These are phyloP conservation scores for Craterostigma plantagineum DNA, from an alignment of 257 asterid species.

Conservation along the genomic window DNA sequence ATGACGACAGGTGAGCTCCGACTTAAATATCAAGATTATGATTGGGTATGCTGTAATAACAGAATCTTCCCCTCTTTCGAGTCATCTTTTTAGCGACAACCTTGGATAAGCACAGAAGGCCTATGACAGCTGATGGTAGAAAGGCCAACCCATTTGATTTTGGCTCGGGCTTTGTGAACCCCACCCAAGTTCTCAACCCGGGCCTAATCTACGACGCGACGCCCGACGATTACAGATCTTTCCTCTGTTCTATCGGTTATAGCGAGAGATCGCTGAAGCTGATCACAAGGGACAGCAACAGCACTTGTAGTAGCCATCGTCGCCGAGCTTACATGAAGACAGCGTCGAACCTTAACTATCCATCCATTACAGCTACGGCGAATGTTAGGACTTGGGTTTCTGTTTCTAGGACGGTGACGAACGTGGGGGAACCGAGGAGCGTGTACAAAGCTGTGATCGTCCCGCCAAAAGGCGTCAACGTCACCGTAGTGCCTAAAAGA, in stretches of 20 bases:
- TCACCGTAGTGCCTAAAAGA: slow-evolving; percentile 46
- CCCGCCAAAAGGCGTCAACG: slow-evolving; percentile 50
- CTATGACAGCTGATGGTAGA: slow-evolving; percentile 55
- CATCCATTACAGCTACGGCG: slow-evolving; percentile 59
- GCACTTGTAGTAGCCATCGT: slow-evolving; percentile 28
- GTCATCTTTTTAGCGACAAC: slow-evolving; percentile 41
- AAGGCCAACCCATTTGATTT: slow-evolving; percentile 59
- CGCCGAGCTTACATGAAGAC: slow-evolving; percentile 16
- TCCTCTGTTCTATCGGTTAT: slow-evolving; percentile 80
- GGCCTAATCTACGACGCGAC: slow-evolving; percentile 68
- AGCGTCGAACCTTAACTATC: slow-evolving; percentile 65
- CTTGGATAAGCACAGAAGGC: slow-evolving; percentile 42
- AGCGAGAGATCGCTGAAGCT: slow-evolving; percentile 41
- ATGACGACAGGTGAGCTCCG: slow-evolving; percentile 68
- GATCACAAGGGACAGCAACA: slow-evolving; percentile 56
- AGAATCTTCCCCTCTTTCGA: too few species aligned
- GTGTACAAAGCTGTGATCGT: slow-evolving; percentile 40
- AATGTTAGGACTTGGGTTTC: slow-evolving; percentile 27
- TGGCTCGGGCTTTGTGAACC: slow-evolving; percentile 75
- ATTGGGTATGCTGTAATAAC: too few species aligned
- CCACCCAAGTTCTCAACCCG: slow-evolving; percentile 51
- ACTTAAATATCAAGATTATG: too few species aligned
- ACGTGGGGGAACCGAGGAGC: slow-evolving; percentile 47
- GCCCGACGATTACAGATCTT: slow-evolving; percentile 44
- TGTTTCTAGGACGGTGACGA: slow-evolving; percentile 58